A percentile compares a stretch with the other conserved stretches of the same genome.
These are phyloP conservation scores for Knufia fluminis DNA, from an alignment of 2,329 filamentous ascomycete genomes.

Conservation along the genomic window DNA sequence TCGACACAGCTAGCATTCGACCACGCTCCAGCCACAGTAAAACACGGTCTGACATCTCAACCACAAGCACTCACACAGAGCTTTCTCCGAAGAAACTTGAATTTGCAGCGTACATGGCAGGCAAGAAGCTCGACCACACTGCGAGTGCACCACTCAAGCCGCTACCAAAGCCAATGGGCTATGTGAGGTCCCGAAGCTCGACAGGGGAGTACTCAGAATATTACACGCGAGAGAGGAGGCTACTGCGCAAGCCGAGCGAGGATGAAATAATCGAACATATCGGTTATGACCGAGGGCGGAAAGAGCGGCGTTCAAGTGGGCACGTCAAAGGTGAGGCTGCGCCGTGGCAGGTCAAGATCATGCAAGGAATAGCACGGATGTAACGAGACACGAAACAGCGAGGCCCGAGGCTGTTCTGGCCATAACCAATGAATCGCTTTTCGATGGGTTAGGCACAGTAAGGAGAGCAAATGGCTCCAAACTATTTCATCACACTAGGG, in stretches of 20 bases:
- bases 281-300: neutral
- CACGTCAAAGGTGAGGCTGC: neutral
- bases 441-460: no score
- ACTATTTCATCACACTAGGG: no score
- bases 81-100: conserved; percentile 1
- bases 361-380: neutral
- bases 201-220: conserved; percentile 6
- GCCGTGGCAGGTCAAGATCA: conserved; percentile 5
- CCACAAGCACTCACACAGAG: neutral
- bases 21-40: neutral
- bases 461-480: no score
- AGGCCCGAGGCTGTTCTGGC: no score
- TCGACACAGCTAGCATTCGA: neutral
- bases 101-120: conserved; percentile 7
- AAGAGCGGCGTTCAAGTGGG: neutral
- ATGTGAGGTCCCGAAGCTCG: neutral
- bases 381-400: neutral
- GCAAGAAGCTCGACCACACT: conserved; percentile 4
- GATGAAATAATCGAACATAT: conserved; percentile 4
- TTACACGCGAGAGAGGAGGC: conserved; percentile 1
- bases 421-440: no score
- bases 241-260: conserved; percentile 4
- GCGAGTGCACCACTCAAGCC: neutral
- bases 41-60: neutral
- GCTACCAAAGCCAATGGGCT: conserved; percentile 1